Evolutionary conservation across 495 filamentous ascomycete species (phyloP), one percentile per base, ranked within the genome.

Genomic region (Daldinia loculata): DNA sequence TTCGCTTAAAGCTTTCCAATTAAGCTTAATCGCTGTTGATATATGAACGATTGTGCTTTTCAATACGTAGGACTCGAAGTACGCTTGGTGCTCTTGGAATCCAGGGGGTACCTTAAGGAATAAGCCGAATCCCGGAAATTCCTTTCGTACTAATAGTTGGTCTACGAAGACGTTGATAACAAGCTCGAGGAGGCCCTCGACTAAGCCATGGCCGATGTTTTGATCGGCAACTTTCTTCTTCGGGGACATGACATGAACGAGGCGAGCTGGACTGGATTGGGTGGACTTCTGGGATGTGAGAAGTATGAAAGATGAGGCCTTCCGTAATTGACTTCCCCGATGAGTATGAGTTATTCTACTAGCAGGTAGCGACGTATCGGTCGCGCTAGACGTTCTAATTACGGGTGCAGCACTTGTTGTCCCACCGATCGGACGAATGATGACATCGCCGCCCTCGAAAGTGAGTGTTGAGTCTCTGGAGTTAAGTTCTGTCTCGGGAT

Each of bases 91-190:
- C 74, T 98, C 95, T 73, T 93, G 86, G 74, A 95, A 97, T 2
- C 95, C 93, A 4, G 95, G 91, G 2, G 95, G 95, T 2, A 94
- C 88, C 76, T 95, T 97, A n/a, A 92, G 80, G 73, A 92, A 95
- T 29, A 98, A 80, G 0, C 92, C 92, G 58, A 99, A 90, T 2
- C 96, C 95, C 2, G 91, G 84, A 74, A 98, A 99, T 29, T 99
- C 94, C 77, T 97, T 95, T 34, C 92, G 89, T 36, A 86, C 84
- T 43, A 97, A 83, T 0, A 98, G 78, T 67, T 97, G 92, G 75
- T 97, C 93, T 45, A 89, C 80, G 74, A 97, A 97, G 1, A 97
- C 89, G 14, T 83, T 86, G 52, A 95, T 84, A 14, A 91, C 87
- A 29, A 97, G 81, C 67, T 92, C 90, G 8, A 96, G 76, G 5